Evolutionary conservation across 306 rosid species (phyloP).

Genomic region (Fragaria iinumae): DNA sequence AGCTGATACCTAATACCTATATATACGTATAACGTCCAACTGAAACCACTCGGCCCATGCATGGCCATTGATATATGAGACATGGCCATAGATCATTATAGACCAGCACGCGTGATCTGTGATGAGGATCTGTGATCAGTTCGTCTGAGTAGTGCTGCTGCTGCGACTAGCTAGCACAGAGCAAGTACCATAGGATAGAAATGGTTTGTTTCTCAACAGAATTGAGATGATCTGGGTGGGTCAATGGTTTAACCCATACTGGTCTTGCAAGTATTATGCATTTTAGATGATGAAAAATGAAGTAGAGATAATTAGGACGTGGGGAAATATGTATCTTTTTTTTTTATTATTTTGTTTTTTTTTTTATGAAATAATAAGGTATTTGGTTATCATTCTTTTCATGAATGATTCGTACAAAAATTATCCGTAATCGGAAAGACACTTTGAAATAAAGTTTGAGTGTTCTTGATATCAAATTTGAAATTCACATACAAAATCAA

Average conservation of each 20-base stretch:
- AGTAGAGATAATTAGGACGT: too few relatives aligned
- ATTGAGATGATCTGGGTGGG: not conserved
- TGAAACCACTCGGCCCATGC: not conserved
- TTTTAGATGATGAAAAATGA: not conserved
- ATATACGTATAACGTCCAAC: not conserved
- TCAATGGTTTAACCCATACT: not conserved
- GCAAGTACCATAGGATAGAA: not conserved
- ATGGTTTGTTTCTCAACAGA: not conserved
- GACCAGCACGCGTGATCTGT: slow-evolving; percentile 2
- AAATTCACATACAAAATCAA: too few relatives aligned
- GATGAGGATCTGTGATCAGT: slow-evolving; percentile 3
- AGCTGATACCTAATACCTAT: not conserved
- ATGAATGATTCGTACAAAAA: too few relatives aligned
- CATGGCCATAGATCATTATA: not conserved
- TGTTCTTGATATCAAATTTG: too few relatives aligned
- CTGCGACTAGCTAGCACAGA: not conserved
- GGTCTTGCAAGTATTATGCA: not conserved
- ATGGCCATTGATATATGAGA: not conserved
- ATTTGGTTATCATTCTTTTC: too few relatives aligned
- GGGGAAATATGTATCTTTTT: too few relatives aligned
- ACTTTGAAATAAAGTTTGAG: too few relatives aligned
- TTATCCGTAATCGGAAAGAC: too few relatives aligned
- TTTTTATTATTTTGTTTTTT: too few relatives aligned
- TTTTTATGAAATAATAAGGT: too few relatives aligned
- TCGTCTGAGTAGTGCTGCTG: not conserved